Evolutionary conservation across 2,329 filamentous ascomycete species (phyloP).

Genomic region (Talaromyces verruculosus): DNA sequence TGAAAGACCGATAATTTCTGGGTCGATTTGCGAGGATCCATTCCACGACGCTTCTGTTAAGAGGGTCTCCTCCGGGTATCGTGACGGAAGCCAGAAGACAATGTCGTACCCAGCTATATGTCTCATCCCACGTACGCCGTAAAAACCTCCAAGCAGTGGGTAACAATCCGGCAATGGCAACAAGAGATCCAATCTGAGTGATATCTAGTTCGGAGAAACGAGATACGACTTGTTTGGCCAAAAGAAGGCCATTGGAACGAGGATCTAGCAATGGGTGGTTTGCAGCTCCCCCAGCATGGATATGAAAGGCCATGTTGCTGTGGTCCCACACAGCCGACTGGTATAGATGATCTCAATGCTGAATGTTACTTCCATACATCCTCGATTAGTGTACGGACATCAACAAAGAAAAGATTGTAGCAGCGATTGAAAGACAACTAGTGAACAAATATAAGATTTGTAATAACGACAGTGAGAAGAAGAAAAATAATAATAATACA

Average conservation of each 20-base stretch:
- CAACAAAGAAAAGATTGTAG: not conserved
- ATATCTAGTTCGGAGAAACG: conserved; percentile 16
- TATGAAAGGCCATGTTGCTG: conserved; percentile 13
- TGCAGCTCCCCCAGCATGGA: conserved; percentile 18
- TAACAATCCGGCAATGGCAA: conserved; percentile 18
- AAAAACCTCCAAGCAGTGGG: conserved; percentile 17
- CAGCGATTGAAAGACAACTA: not conserved
- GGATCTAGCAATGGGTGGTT: conserved; percentile 16
- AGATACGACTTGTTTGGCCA: conserved; percentile 8
- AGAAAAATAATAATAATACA: conserved; percentile 6
- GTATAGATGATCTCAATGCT: not conserved
- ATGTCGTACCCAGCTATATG: conserved; percentile 14
- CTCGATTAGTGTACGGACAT: not conserved
- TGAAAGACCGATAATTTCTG: conserved; percentile 18
- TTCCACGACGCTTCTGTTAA: conserved; percentile 18
- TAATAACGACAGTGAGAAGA: conserved; percentile 2
- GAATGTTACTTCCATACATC: not conserved
- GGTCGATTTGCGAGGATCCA: conserved; percentile 18
- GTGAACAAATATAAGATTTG: not conserved
- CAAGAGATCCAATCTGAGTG: conserved; percentile 19
- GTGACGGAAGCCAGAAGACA: conserved; percentile 20
- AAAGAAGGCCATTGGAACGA: conserved; percentile 1
- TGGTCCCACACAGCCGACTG: not conserved
- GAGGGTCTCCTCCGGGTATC: conserved; percentile 19
- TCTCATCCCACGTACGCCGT: conserved; percentile 4